Conservation (phyloP, 2,329 filamentous ascomycete species). For the Xylariales sp. region DNA sequence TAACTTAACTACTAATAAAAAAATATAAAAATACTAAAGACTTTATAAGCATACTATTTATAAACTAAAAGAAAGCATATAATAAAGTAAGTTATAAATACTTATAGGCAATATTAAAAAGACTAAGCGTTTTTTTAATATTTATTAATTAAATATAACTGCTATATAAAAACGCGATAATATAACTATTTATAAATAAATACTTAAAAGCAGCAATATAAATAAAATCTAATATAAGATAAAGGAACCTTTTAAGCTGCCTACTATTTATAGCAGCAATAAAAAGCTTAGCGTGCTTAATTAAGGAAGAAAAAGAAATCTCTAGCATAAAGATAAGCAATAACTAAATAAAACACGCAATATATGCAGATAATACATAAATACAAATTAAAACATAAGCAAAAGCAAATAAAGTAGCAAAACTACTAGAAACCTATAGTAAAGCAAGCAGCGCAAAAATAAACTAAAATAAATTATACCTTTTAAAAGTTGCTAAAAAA, state of each 20-base stretch:
- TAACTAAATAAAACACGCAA: not conserved
- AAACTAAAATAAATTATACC: not conserved
- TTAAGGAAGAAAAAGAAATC: not conserved
- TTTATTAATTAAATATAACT: constrained; percentile 1
- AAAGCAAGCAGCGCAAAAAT: not conserved
- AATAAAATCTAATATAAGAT: not conserved
- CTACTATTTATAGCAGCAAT: not conserved
- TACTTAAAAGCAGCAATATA: not conserved
- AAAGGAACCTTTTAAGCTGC: not conserved
- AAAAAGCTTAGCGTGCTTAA: not conserved
- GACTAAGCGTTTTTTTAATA: not conserved
- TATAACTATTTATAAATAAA: constrained; percentile 8
- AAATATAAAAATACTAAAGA: not conserved
- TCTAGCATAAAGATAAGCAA: not conserved
- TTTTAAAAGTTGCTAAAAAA: not conserved
- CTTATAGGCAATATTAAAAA: not conserved
- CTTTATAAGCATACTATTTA: not conserved
- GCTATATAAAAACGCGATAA: not conserved
- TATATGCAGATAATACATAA: constrained; percentile 2
- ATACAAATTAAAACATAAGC: not conserved
- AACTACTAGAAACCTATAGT: not conserved
- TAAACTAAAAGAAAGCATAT: constrained; percentile 1
- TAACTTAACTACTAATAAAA: not conserved
- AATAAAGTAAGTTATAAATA: constrained; percentile 11
- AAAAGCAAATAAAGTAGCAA: not conserved